Evolutionary conservation across 1,139 yeast species (phyloP).

Genomic region (Candida sp.): DNA sequence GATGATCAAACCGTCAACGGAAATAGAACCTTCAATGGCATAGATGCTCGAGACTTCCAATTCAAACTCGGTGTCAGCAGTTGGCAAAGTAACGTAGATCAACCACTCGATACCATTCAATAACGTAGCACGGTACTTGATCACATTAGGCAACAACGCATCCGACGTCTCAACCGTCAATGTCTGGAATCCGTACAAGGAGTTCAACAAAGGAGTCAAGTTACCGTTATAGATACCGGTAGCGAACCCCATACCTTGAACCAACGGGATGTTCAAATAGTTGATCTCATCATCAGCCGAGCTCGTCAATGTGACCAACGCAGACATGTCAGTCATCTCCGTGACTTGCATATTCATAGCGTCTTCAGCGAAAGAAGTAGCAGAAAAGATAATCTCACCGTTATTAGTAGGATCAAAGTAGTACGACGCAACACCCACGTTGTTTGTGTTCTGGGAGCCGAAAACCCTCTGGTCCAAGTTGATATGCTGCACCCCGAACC

Average conservation of each 20-base stretch:
- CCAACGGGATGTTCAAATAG: slow-evolving; percentile 45
- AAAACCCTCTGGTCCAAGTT: slow-evolving; percentile 60
- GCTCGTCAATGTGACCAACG: slow-evolving; percentile 49
- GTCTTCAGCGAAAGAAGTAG: slow-evolving; percentile 47
- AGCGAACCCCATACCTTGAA: slow-evolving; percentile 83
- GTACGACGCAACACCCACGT: slow-evolving; percentile 34
- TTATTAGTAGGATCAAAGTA: slow-evolving; percentile 59
- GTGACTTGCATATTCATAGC: slow-evolving; percentile 43
- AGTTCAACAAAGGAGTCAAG: slow-evolving; percentile 54
- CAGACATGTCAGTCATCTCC: slow-evolving; percentile 63
- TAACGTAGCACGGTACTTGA: slow-evolving; percentile 62
- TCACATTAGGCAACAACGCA: slow-evolving; percentile 42
- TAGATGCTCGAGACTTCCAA: slow-evolving; percentile 52
- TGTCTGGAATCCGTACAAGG: slow-evolving; percentile 55
- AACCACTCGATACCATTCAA: slow-evolving; percentile 48
- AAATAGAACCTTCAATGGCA: slow-evolving; percentile 59
- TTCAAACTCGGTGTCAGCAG: slow-evolving; percentile 43
- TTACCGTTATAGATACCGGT: slow-evolving; percentile 66
- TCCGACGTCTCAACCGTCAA: slow-evolving; percentile 51
- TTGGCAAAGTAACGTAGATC: slow-evolving; percentile 43
- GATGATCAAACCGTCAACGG: slow-evolving; percentile 36
- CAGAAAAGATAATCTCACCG: slow-evolving; percentile 59
- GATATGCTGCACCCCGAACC: slow-evolving; percentile 74
- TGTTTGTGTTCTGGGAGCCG: slow-evolving; percentile 51
- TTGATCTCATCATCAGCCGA: slow-evolving; percentile 22